These are phyloP conservation scores for Chlorella sp. DNA, from an alignment of 139 green algal genomes.

Conservation along the genomic window DNA sequence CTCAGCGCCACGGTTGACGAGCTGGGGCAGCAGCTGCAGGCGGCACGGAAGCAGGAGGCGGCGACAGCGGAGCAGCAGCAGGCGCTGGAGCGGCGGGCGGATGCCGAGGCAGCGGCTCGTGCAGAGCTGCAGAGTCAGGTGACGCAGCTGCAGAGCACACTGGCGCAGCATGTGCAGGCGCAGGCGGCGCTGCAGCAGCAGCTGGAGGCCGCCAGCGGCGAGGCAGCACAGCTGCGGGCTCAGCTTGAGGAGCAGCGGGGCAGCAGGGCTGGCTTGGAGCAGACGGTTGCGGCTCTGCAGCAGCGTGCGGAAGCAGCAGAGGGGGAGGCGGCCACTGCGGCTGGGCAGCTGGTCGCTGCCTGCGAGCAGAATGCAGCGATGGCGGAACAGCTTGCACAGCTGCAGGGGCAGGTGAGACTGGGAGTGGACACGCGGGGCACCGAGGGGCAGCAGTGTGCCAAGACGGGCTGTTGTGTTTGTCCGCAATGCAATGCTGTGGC, in stretches of 20 bases:
- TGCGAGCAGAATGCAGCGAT: slow-evolving; percentile 34
- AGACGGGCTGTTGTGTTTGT: not conserved
- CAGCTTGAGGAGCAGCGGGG: not conserved
- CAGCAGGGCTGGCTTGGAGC: not conserved
- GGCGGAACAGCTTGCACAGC: slow-evolving; percentile 12
- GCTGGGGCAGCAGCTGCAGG: not conserved
- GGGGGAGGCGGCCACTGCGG: slow-evolving; percentile 1
- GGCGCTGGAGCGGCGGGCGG: not conserved
- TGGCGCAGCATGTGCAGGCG: not conserved
- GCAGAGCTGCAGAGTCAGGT: not conserved
- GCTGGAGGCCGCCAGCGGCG: slow-evolving; percentile 2
- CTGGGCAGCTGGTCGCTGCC: slow-evolving; percentile 19
- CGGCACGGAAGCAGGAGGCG: not conserved
- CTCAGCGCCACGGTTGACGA: not conserved
- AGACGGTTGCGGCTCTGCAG: not conserved
- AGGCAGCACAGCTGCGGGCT: not conserved
- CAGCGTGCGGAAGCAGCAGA: not conserved
- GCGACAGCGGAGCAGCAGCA: not conserved
- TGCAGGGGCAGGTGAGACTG: slow-evolving; percentile 15
- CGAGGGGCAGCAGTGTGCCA: not conserved
- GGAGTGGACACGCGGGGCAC: not conserved
- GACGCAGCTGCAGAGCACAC: not conserved
- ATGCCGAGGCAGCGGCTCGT: not conserved
- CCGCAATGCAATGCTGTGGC: not conserved
- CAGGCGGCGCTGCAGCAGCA: slow-evolving; percentile 4